A percentile compares a stretch with the other conserved stretches of the same genome.
Evolutionary conservation across 2,329 filamentous ascomycete species (phyloP).

Genomic region (Aspergillus sp.): DNA sequence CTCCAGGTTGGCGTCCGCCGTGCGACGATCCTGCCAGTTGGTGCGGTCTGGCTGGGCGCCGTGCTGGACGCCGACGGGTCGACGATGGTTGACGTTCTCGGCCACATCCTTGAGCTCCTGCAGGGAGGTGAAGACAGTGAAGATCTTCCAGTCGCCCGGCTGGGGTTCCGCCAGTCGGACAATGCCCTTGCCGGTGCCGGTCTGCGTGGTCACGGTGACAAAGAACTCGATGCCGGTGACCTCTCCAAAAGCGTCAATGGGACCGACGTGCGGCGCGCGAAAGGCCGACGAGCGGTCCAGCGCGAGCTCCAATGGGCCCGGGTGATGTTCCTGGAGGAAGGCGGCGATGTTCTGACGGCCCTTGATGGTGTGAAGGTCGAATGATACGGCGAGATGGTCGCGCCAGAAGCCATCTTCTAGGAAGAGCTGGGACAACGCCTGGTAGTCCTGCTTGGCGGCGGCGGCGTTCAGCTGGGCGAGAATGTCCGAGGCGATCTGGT

Average conservation of each 20-base stretch:
- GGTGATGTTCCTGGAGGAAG: conserved; percentile 32
- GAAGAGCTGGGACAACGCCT: conserved; percentile 45
- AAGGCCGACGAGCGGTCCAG: conserved; percentile 48
- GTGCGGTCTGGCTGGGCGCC: conserved; percentile 51
- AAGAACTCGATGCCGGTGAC: conserved; percentile 58
- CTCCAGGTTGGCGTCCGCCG: conserved; percentile 50
- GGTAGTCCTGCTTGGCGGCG: conserved; percentile 34
- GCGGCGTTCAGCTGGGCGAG: conserved; percentile 41
- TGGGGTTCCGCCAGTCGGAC: conserved; percentile 48
- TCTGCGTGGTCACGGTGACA: conserved; percentile 52
- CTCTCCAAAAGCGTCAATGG: conserved; percentile 52
- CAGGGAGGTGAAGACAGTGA: conserved; percentile 62
- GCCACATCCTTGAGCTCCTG: conserved; percentile 54
- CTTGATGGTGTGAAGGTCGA: conserved; percentile 57
- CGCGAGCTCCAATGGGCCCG: conserved; percentile 42
- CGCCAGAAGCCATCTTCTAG: conserved; percentile 56
- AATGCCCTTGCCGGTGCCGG: conserved; percentile 58
- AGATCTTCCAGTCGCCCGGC: conserved; percentile 57
- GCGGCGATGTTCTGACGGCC: conserved; percentile 41
- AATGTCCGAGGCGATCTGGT: conserved; percentile 35
- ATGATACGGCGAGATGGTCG: conserved; percentile 57
- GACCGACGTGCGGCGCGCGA: conserved; percentile 44
- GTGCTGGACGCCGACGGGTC: conserved; percentile 58
- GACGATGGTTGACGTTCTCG: conserved; percentile 47
- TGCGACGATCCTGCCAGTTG: conserved; percentile 61